These are phyloP conservation scores for Aspergillus neoniger DNA, from an alignment of 2,329 filamentous ascomycete species.

Conservation along the genomic window DNA sequence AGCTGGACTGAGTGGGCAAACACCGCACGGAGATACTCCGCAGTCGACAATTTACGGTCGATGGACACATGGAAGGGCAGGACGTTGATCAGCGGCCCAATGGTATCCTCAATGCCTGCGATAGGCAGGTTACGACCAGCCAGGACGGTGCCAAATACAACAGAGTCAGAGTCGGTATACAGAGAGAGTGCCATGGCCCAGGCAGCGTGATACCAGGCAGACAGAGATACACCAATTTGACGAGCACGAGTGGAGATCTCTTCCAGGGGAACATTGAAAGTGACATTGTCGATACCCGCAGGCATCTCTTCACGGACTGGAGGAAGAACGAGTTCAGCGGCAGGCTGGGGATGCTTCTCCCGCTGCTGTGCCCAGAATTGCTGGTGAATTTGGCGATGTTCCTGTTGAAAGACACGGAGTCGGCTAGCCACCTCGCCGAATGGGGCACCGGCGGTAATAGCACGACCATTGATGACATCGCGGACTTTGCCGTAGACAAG, in stretches of 20 bases:
- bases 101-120: slow-evolving; percentile 21
- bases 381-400: not conserved
- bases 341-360: not conserved
- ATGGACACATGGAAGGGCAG: slow-evolving; percentile 28
- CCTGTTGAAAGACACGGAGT: not conserved
- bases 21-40: not conserved
- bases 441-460: slow-evolving; percentile 3
- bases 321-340: not conserved
- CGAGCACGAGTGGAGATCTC: slow-evolving; percentile 1
- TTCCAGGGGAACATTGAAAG: not conserved
- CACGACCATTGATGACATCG: slow-evolving; percentile 14
- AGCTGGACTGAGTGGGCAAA: not conserved
- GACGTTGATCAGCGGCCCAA: slow-evolving; percentile 41
- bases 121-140: slow-evolving; percentile 12
- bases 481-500: slow-evolving; percentile 26
- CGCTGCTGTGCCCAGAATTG: slow-evolving; percentile 5
- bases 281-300: not conserved
- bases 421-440: slow-evolving; percentile 4
- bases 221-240: slow-evolving; percentile 1
- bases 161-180: not conserved
- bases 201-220: slow-evolving; percentile 8
- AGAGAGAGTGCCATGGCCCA: slow-evolving; percentile 10
- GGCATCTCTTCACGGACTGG: not conserved
- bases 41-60: not conserved
- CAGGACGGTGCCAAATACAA: slow-evolving; percentile 11